Base-by-base conservation (phyloP, 176 grass and related monocot species). In the Triticum turgidum region DNA sequence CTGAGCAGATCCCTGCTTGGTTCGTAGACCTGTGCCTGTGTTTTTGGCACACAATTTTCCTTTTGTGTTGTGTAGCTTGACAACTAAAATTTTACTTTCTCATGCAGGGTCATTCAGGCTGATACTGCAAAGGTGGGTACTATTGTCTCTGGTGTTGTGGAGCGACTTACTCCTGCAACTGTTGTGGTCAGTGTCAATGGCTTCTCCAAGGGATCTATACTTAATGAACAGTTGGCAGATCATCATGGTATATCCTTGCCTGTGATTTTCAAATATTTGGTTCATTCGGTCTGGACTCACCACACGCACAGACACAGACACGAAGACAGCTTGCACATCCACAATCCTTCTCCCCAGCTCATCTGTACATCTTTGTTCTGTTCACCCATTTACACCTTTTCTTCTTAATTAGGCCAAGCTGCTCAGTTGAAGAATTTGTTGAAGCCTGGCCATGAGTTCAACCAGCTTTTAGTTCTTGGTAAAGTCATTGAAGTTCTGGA, bases 131-230 rank as follows among this genome's bases (percentile, higher is more conserved):
- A 91, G 80, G 32, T 94, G 65, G 93, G 96, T 29, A 89, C 82
- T 84, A 65, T 98, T 86, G 92, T 98, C 45, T 89, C 86, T 89
- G 93, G 93, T 88, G 92, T 95, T 90, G 96, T 98, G 82, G 92
- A 95, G 74, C 69, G 89, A 75, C 76, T 98, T 86, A 98, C 93
- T 87, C 82, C 93, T 79, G 74, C 86, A 85, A 90, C 92, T 69
- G 88, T 94, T 82, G 86, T 96, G 69, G 88, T 98, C 27, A 91
- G 84, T 83, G 82, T 98, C 73, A 98, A 94, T 89, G 88, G 83
- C 54, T 88, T 84, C 70, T 91, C 84, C 45, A 98, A 92, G 86
- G 96, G 93, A 72, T 90, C 79, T 45, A 92, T 98, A 89, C 80
- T 85, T 65, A 88, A 89, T 84, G 91, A 96, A 80, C 96, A 98